Conservation (phyloP, 345 rosid genomes). For the Syzygium grande region DNA sequence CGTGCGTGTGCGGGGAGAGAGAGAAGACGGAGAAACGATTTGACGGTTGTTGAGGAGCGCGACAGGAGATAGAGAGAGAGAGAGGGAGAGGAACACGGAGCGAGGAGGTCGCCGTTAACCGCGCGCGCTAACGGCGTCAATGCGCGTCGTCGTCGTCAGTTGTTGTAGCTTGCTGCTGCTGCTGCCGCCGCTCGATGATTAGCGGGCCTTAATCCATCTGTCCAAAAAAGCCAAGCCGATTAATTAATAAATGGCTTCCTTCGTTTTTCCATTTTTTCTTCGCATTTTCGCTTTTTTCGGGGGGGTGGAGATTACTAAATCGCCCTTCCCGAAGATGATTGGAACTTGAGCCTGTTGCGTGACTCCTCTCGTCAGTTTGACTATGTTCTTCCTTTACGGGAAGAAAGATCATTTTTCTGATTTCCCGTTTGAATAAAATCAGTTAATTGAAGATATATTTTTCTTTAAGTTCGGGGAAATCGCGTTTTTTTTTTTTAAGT, state of each 20-base stretch:
- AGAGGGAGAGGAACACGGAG: not conserved
- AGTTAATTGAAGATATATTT: not conserved
- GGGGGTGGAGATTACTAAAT: not conserved
- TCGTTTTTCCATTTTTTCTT: not conserved
- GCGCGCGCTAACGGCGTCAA: not conserved
- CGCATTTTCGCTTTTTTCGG: not conserved
- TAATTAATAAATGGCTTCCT: not conserved
- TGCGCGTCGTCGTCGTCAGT: not conserved
- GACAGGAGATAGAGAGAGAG: not conserved
- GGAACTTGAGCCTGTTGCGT: no score
- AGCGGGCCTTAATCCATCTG: not conserved
- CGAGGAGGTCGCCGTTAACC: not conserved
- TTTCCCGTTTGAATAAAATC: no score
- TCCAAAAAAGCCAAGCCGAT: not conserved
- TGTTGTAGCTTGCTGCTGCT: not conserved
- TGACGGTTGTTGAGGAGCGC: conserved; percentile 16
- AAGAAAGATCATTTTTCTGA: no score
- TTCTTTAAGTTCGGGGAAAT: not conserved
- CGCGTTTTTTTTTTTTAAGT: not conserved
- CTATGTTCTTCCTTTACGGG: no score
- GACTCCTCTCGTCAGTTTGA: no score
- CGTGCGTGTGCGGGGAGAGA: not conserved
- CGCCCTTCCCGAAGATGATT: not conserved
- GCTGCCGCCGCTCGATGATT: not conserved
- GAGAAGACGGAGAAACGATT: conserved; percentile 1